A percentile compares a stretch with the other conserved stretches of the same genome.
Evolutionary conservation across 1,284 basidiomycete genomes (phyloP).

Genomic region (Thelephora terrestris): DNA sequence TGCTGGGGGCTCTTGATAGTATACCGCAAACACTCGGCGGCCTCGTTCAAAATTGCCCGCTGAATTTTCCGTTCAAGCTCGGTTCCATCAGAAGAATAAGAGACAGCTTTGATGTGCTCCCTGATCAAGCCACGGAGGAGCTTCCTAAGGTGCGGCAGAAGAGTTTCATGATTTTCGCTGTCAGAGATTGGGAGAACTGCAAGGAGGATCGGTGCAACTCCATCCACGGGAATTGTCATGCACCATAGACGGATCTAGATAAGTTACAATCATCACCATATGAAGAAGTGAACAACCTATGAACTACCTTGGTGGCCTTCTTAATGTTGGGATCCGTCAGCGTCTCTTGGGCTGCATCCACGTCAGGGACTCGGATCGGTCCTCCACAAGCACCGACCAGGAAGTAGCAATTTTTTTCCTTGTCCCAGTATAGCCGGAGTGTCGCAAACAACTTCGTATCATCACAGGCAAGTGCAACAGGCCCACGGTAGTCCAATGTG

Average conservation of each 20-base stretch:
- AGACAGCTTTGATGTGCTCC: constrained; percentile 6
- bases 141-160: constrained; percentile 7
- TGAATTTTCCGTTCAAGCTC: constrained; percentile 16
- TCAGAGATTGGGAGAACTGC: constrained; percentile 18
- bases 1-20: too few relatives aligned
- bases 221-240: constrained; percentile 16
- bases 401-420: constrained; percentile 6
- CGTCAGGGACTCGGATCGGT: constrained; percentile 12
- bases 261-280: background rate
- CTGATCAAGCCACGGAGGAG: constrained; percentile 8
- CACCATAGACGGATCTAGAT: constrained; percentile 17
- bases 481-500: constrained; percentile 18
- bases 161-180: constrained; percentile 9
- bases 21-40: too few relatives aligned
- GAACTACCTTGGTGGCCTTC: constrained; percentile 15
- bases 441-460: constrained; percentile 23
- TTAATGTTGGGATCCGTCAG: constrained; percentile 1
- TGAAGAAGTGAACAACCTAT: background rate
- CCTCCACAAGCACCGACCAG: constrained; percentile 11
- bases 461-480: constrained; percentile 22
- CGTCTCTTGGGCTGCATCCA: constrained; percentile 6
- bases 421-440: constrained; percentile 19
- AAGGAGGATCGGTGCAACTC: constrained; percentile 17
- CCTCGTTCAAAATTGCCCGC: too few relatives aligned
- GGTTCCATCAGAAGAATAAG: constrained; percentile 13